A percentile compares a stretch with the other conserved stretches of the same genome.
These are phyloP conservation scores for Fusarium liriodendri DNA, from an alignment of 2,329 filamentous ascomycete species.

Conservation along the genomic window DNA sequence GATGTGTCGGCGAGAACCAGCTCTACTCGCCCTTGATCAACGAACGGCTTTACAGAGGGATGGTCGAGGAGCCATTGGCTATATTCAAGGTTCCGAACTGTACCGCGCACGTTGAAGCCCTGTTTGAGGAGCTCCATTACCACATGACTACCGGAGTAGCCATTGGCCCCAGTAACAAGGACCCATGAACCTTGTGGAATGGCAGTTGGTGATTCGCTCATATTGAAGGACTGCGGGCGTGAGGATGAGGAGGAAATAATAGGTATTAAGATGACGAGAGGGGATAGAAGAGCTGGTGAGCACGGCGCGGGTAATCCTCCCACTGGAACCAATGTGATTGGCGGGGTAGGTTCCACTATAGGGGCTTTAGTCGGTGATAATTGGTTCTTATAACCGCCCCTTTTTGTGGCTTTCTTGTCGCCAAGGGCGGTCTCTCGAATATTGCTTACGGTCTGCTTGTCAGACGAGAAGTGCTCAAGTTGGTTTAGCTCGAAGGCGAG, in stretches of 20 bases:
- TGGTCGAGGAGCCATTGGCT: conserved; percentile 1
- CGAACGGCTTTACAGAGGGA: not conserved
- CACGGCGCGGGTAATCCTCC: not conserved
- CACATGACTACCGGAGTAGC: not conserved
- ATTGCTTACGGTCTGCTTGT: not conserved
- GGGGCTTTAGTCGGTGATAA: not conserved
- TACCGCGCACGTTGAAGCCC: conserved; percentile 1
- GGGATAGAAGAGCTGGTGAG: not conserved
- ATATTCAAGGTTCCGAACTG: conserved; percentile 2
- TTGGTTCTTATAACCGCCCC: not conserved
- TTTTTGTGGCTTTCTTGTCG: not conserved
- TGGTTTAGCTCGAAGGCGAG: not conserved
- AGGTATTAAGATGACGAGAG: not conserved
- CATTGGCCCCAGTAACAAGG: conserved; percentile 3
- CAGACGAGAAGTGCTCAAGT: not conserved
- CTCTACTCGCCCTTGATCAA: not conserved
- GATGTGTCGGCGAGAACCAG: not conserved
- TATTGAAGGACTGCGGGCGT: not conserved
- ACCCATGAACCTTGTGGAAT: conserved; percentile 1
- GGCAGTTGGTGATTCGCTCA: not conserved
- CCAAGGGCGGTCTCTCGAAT: not conserved
- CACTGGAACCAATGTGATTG: not conserved
- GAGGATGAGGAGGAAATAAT: not conserved
- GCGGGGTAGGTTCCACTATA: not conserved
- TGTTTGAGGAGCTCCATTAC: not conserved